A percentile compares a stretch with the other conserved stretches of the same genome.
Evolutionary conservation across 1,284 basidiomycete species (phyloP).

Genomic region (Malassezia brasiliensis): DNA sequence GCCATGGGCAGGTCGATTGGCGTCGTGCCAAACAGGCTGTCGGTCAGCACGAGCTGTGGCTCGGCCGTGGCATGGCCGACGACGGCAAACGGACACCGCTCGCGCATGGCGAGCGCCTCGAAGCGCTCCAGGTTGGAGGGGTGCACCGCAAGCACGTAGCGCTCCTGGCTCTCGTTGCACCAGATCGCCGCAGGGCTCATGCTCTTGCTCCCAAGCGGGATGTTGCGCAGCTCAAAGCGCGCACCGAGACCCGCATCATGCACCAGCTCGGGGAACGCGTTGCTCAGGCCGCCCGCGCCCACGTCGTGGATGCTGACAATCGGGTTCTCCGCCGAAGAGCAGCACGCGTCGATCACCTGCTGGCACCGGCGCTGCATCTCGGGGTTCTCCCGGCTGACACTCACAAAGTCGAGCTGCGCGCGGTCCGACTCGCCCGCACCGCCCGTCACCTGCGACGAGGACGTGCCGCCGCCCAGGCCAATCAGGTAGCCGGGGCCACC

Average conservation of each 20-base stretch:
- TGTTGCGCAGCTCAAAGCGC: slow-evolving; percentile 85
- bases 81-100: slow-evolving; percentile 83
- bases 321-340: slow-evolving; percentile 53
- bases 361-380: slow-evolving; percentile 97
- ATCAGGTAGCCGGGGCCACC: slow-evolving; percentile 95
- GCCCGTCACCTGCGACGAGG: slow-evolving; percentile 67
- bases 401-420: slow-evolving; percentile 91
- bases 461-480: slow-evolving; percentile 89
- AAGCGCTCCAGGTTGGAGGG: slow-evolving; percentile 53
- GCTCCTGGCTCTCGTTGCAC: slow-evolving; percentile 98
- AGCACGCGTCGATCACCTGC: slow-evolving; percentile 78
- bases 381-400: slow-evolving; percentile 92
- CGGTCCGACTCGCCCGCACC: slow-evolving; percentile 53
- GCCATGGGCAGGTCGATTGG: slow-evolving; percentile 88
- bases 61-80: slow-evolving; percentile 77
- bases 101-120: slow-evolving; percentile 68
- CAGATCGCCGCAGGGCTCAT: slow-evolving; percentile 99
- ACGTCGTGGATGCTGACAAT: slow-evolving; percentile 97
- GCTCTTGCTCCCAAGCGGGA: slow-evolving; percentile 77
- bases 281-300: slow-evolving; percentile 89
- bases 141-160: slow-evolving; percentile 70
- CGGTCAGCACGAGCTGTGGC: slow-evolving; percentile 71
- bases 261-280: slow-evolving; percentile 91
- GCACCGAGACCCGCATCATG: slow-evolving; percentile 87
- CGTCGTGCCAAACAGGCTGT: slow-evolving; percentile 67